These are phyloP conservation scores for Salix caprea DNA, from an alignment of 345 rosid genomes.

Conservation along the genomic window DNA sequence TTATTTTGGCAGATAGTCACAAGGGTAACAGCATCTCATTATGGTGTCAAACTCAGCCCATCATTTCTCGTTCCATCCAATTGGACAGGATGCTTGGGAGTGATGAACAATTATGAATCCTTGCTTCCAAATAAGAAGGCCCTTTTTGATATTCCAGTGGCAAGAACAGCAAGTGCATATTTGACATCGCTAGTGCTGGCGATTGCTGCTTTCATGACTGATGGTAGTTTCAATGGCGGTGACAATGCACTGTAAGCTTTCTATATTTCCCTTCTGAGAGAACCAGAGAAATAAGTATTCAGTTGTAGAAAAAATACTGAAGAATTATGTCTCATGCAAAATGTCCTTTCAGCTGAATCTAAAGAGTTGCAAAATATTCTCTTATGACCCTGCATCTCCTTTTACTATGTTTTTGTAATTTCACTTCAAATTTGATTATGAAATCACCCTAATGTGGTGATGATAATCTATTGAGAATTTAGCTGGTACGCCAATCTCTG, in stretches of 20 bases:
- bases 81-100: conserved; percentile 96
- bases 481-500: no score
- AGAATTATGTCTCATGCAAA: no score
- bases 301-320: no score
- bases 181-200: conserved; percentile 73
- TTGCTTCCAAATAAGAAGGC: conserved; percentile 82
- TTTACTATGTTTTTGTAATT: no score
- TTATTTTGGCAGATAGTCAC: conserved; percentile 62
- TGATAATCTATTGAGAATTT: no score
- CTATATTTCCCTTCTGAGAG: background rate
- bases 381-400: no score
- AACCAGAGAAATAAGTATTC: no score
- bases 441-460: no score
- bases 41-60: conserved; percentile 73
- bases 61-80: conserved; percentile 90
- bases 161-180: conserved; percentile 83
- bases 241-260: conserved; percentile 84
- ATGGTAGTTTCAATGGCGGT: conserved; percentile 89
- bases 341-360: no score
- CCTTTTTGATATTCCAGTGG: conserved; percentile 82
- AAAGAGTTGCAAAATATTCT: no score
- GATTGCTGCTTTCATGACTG: conserved; percentile 66
- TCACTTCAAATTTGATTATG: no score
- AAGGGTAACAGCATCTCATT: conserved; percentile 67
- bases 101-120: conserved; percentile 87